Conservation (phyloP, 2,329 filamentous ascomycete species). For the Colletotrichum higginsianum region DNA sequence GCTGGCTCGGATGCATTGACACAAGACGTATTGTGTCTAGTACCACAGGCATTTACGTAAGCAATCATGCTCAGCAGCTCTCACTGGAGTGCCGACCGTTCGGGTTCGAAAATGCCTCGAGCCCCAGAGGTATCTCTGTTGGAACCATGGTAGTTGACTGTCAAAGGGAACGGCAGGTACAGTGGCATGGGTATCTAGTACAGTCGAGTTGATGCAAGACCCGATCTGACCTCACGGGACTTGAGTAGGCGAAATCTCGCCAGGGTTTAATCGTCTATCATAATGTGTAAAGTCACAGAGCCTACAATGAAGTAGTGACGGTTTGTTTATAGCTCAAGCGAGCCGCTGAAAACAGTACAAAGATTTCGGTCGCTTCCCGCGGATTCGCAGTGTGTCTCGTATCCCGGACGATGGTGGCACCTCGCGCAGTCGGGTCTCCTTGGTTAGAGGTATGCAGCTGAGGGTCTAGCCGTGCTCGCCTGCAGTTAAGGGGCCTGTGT, state of each 20-base stretch:
- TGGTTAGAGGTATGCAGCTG: constrained; percentile 6
- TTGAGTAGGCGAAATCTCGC: neutral
- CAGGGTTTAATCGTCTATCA: neutral
- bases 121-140: neutral
- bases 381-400: neutral
- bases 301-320: neutral
- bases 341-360: neutral
- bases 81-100: neutral
- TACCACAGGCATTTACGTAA: neutral
- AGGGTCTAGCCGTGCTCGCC: constrained; percentile 26
- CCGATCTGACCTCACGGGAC: neutral
- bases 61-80: neutral
- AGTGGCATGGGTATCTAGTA: neutral
- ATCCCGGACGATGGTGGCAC: neutral
- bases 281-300: neutral
- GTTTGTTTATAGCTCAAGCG: neutral
- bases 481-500: constrained; percentile 35
- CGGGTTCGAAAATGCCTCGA: neutral
- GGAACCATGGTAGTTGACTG: neutral
- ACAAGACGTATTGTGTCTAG: neutral
- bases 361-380: neutral
- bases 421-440: neutral
- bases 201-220: neutral
- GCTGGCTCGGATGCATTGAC: constrained; percentile 21
- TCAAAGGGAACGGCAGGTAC: constrained; percentile 3